A percentile compares a stretch with the other conserved stretches of the same genome.
phyloP scores from a whole-genome alignment of 2,329 filamentous ascomycete genomes.

The Microdochium trichocladiopsis region DNA sequence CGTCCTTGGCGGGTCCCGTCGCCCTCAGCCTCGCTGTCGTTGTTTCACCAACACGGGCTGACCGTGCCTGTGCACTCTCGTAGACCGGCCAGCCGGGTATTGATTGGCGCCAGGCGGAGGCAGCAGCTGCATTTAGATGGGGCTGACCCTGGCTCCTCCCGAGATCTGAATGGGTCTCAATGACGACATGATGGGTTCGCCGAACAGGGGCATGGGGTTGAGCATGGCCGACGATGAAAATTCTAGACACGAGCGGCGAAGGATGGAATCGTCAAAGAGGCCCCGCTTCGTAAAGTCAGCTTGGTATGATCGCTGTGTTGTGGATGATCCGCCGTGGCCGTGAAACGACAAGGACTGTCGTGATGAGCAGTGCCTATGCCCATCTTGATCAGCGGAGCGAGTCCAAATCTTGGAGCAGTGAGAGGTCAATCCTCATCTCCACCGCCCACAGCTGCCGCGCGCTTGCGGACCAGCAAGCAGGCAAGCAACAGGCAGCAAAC shows the following conservation, averaged over 20 bases:
- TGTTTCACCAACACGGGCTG: not conserved
- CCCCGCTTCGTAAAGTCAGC: not conserved
- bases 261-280: not conserved
- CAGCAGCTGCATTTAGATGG: not conserved
- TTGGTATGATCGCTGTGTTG: not conserved
- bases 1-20: not conserved
- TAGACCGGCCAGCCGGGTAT: not conserved
- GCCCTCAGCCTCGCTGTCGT: not conserved
- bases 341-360: not conserved
- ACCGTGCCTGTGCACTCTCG: not conserved
- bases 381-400: not conserved
- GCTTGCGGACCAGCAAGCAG: not conserved
- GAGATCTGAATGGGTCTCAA: not conserved
- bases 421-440: not conserved
- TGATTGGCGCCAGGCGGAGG: not conserved
- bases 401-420: not conserved
- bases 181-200: not conserved
- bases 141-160: not conserved
- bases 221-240: not conserved
- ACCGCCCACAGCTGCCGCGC: not conserved
- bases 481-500: not conserved
- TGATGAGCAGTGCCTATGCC: not conserved
- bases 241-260: not conserved
- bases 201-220: not conserved
- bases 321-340: not conserved